phyloP scores from a whole-genome alignment of 768 basidiomycete species.

The Zangia roseola region DNA sequence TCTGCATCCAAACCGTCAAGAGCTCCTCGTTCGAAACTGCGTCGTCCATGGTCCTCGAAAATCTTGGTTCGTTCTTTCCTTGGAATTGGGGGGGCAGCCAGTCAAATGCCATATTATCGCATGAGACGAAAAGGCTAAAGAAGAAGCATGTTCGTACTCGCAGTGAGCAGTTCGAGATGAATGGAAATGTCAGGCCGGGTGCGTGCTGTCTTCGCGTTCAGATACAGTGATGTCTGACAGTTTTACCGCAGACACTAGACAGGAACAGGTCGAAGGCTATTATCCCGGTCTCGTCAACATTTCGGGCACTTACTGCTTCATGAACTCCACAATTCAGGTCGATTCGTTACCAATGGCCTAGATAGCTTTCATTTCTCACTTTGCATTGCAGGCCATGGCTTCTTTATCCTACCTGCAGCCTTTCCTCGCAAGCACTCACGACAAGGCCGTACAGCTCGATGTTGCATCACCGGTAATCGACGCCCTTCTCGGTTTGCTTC shows the following conservation, averaged over 20 bases:
- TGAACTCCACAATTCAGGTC: constrained; percentile 94
- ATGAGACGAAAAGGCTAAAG: constrained; percentile 44
- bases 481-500: constrained; percentile 67
- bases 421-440: constrained; percentile 72
- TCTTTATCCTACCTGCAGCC: constrained; percentile 82
- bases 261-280: constrained; percentile 38
- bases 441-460: constrained; percentile 75
- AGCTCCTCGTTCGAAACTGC: constrained; percentile 29
- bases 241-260: constrained; percentile 21
- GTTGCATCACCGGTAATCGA: constrained; percentile 87
- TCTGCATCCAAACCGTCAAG: constrained; percentile 29
- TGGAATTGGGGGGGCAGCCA: constrained; percentile 59
- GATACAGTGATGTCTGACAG: constrained; percentile 1
- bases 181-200: constrained; percentile 33
- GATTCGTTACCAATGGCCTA: constrained; percentile 10
- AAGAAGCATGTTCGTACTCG: constrained; percentile 53
- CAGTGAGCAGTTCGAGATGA: constrained; percentile 55
- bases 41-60: constrained; percentile 56
- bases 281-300: constrained; percentile 95
- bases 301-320: constrained; percentile 95
- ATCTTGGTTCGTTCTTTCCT: constrained; percentile 50
- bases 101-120: constrained; percentile 21
- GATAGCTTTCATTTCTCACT: constrained; percentile 14
- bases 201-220: constrained; percentile 3
- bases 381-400: constrained; percentile 69